Evolutionary conservation across 441 rosid species (phyloP), one percentile per base, ranked within the genome.

Genomic region (Mallotus japonicus): DNA sequence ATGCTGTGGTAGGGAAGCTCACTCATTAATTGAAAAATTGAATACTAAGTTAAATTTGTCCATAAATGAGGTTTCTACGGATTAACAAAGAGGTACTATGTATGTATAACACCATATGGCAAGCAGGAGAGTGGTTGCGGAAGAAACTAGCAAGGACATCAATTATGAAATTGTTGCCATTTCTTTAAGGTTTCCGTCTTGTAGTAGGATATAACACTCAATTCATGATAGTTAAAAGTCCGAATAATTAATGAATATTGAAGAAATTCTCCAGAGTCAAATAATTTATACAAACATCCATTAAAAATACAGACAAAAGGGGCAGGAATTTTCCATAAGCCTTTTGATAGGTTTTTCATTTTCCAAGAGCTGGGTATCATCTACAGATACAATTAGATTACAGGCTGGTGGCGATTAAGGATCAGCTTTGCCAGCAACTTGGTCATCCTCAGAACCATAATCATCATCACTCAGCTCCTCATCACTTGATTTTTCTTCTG

Each of bases 391-490:
- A 24, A 57, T 24, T 56, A 19, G 49, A n/a, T 54, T n/a, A 50
- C 61, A 62, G 11, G 37, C 63, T 28, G 44, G 44, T 10, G 46
- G 49, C 58, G 6, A 80, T 77, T 79, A 87, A 61, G 88, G 96
- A 85, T 90, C 95, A 32, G 87, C 87, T 84, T 90, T 83, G 76
- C 97, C 95, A 4, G 88, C 95, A 34, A 90, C 77, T 73, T 86
- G 87, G 0, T 90, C 95, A 16, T 91, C 94, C 60, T 88, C 88
- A 1, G 97, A 89, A 22, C 70, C 90, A 66, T 77, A 87, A 44
- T 90, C 97, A 24, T 90, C 95, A 72, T 88, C 99, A 19, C 94
- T 94, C 80, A 89, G 74, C 81, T 94, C 99, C 72, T 90, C 97
- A 28, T 92, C 99, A 11, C 93, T 89, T 14, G 94, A 92, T 64